phyloP scores from a whole-genome alignment of 148 eudicot species.

The Hydrangea macrophylla region DNA sequence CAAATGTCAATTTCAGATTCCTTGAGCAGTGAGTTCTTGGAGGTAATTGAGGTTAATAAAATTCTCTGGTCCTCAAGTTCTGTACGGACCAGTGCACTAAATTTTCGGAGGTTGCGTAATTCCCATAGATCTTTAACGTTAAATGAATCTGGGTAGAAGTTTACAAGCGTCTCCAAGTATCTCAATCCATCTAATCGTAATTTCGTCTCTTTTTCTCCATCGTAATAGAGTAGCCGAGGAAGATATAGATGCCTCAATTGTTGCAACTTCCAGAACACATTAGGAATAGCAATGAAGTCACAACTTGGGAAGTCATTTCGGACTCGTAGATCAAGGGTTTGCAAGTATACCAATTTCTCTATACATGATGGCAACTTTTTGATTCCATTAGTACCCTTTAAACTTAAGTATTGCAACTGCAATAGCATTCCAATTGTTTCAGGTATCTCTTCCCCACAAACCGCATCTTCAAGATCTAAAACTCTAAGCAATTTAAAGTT shows the following conservation, averaged over 20 bases:
- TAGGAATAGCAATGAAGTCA: neutral
- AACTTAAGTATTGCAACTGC: constrained; percentile 27
- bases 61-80: neutral
- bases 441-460: neutral
- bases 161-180: constrained; percentile 18
- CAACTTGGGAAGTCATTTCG: too few relatives aligned
- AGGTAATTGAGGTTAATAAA: neutral
- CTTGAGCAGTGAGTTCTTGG: neutral
- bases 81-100: neutral
- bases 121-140: neutral
- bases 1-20: neutral
- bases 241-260: constrained; percentile 28
- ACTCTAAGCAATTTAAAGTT: constrained; percentile 7
- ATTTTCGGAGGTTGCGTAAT: constrained; percentile 3
- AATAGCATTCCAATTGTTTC: constrained; percentile 14
- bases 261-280: constrained; percentile 20
- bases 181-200: constrained; percentile 7
- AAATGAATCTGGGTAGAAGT: neutral
- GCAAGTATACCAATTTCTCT: constrained; percentile 20
- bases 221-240: neutral
- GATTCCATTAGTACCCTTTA: neutral
- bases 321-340: constrained; percentile 24
- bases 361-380: constrained; percentile 18
- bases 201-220: neutral
- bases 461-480: constrained; percentile 7